Percentiles rank a stretch among this genome's conserved stretches.
phyloP scores from a whole-genome alignment of 371 early-diverging fungal genomes.

The Saksenaea vasiformis region DNA sequence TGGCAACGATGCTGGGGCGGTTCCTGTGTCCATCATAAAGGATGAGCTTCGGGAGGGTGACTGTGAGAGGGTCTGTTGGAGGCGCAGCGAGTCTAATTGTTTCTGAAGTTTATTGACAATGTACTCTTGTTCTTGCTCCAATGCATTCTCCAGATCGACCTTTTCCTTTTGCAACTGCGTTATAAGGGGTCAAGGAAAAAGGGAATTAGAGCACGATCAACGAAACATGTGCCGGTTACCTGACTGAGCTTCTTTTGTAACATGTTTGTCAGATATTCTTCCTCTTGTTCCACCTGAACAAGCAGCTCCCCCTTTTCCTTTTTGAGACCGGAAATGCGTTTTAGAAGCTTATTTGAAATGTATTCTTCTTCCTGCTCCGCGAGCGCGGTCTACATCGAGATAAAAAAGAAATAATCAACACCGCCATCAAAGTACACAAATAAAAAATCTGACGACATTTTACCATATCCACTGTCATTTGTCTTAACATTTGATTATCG shows the following conservation, averaged over 20 bases:
- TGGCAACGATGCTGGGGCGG: slow-evolving; percentile 29
- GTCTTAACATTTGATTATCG: slow-evolving; percentile 63
- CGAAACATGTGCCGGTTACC: slow-evolving; percentile 23
- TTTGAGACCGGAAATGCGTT: slow-evolving; percentile 67
- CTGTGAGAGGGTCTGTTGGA: slow-evolving; percentile 37
- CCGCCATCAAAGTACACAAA: neutral
- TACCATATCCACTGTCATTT: slow-evolving; percentile 69
- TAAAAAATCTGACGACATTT: neutral
- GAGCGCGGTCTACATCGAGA: slow-evolving; percentile 49
- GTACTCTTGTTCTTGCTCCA: slow-evolving; percentile 86
- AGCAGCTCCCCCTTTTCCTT: slow-evolving; percentile 72
- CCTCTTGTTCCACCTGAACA: slow-evolving; percentile 73
- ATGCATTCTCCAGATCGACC: slow-evolving; percentile 76
- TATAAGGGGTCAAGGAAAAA: neutral
- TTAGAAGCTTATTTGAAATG: slow-evolving; percentile 67
- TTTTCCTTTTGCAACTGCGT: slow-evolving; percentile 75
- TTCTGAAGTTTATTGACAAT: slow-evolving; percentile 75
- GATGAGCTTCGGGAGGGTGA: slow-evolving; percentile 39
- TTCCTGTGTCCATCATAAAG: slow-evolving; percentile 15
- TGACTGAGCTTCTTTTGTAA: slow-evolving; percentile 73
- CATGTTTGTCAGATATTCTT: slow-evolving; percentile 74
- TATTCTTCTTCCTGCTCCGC: slow-evolving; percentile 76
- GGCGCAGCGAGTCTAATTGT: slow-evolving; percentile 58
- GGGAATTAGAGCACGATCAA: neutral
- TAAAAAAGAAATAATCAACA: slow-evolving; percentile 1